These are phyloP conservation scores for Lophiotrema nucula DNA, from an alignment of 495 filamentous ascomycete species.

Conservation along the genomic window DNA sequence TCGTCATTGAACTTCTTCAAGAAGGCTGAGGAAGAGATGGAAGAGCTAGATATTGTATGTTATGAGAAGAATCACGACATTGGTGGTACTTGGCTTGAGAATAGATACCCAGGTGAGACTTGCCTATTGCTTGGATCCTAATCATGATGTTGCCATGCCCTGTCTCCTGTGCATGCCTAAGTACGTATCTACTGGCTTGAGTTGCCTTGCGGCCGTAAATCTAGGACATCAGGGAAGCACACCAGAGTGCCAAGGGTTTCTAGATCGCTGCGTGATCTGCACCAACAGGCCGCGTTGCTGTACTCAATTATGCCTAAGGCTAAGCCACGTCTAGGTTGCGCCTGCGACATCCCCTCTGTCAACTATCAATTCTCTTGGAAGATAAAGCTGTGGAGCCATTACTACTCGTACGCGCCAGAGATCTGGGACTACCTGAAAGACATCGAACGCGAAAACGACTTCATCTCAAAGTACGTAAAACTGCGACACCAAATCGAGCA, in stretches of 20 bases:
- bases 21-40: conserved; percentile 40
- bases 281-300: too few species aligned
- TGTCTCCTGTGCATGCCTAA: too few species aligned
- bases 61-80: conserved; percentile 51
- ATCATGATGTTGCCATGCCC: background rate
- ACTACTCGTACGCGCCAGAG: conserved; percentile 44
- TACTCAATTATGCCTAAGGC: background rate
- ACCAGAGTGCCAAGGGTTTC: too few species aligned
- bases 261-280: too few species aligned
- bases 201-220: too few species aligned
- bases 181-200: too few species aligned
- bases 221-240: too few species aligned
- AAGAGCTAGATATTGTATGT: conserved; percentile 41
- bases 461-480: conserved; percentile 42
- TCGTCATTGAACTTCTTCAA: conserved; percentile 45
- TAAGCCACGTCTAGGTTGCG: conserved; percentile 37
- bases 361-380: conserved; percentile 45
- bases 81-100: conserved; percentile 47
- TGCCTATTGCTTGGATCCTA: background rate
- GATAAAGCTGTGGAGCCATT: conserved; percentile 46
- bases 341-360: conserved; percentile 43
- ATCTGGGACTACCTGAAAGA: conserved; percentile 48
- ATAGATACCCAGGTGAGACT: conserved; percentile 32
- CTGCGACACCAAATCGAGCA: conserved; percentile 38
- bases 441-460: conserved; percentile 45